phyloP scores from a whole-genome alignment of 495 filamentous ascomycete genomes.

The Tuber borchii region DNA sequence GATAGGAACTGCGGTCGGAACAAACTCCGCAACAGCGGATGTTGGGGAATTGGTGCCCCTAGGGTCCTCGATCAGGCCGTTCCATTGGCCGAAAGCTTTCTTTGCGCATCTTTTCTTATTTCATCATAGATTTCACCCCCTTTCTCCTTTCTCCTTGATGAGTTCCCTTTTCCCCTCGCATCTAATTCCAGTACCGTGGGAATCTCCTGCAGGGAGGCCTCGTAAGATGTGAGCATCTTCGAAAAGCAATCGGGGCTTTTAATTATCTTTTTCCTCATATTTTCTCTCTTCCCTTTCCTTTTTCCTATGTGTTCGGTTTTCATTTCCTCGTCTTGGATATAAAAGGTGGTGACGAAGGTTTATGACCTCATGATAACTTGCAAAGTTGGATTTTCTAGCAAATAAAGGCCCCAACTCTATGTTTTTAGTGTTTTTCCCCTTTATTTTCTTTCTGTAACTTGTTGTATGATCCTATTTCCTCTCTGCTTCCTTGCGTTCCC shows the following conservation, averaged over 20 bases:
- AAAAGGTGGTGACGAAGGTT: slow-evolving; percentile 35
- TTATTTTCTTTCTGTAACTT: slow-evolving; percentile 12
- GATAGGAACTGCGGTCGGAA: background rate
- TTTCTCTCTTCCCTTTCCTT: slow-evolving; percentile 17
- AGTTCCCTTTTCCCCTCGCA: background rate
- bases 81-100: background rate
- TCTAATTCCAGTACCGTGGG: background rate
- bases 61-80: background rate
- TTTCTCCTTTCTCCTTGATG: background rate
- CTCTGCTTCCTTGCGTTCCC: background rate
- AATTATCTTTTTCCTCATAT: slow-evolving; percentile 13
- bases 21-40: background rate
- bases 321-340: slow-evolving; percentile 18
- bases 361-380: slow-evolving; percentile 19
- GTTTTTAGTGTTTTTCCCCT: slow-evolving; percentile 20
- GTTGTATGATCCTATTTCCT: background rate
- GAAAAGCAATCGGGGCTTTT: background rate
- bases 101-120: background rate
- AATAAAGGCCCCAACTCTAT: slow-evolving; percentile 6
- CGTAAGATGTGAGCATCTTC: background rate
- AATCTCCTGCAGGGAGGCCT: background rate
- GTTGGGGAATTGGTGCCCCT: background rate
- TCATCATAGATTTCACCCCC: background rate
- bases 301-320: slow-evolving; percentile 24
- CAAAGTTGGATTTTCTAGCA: background rate